Percentiles rank a stretch among this genome's conserved stretches.
These are phyloP conservation scores for Mycena albidolilacea DNA, from an alignment of 768 basidiomycete genomes.

Conservation along the genomic window DNA sequence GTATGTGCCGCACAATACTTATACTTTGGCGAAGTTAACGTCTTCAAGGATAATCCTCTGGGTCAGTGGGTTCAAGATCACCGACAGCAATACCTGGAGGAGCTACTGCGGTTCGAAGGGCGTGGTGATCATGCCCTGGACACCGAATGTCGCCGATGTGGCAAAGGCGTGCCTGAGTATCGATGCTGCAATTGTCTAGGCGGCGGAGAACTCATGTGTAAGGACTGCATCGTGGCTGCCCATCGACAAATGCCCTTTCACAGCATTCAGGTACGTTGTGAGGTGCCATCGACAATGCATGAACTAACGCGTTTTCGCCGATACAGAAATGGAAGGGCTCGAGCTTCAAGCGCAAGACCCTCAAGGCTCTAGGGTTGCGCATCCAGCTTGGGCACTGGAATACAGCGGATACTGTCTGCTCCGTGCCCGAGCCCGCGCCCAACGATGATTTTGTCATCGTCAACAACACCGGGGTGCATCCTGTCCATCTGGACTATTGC, in stretches of 20 bases:
- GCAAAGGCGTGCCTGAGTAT: not conserved
- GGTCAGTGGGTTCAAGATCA: slow-evolving; percentile 18
- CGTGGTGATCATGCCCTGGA: not conserved
- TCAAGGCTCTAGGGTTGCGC: slow-evolving; percentile 33
- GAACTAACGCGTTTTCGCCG: not conserved
- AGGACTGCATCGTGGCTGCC: not conserved
- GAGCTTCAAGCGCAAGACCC: slow-evolving; percentile 13
- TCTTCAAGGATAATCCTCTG: slow-evolving; percentile 26
- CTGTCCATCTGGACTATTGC: slow-evolving; percentile 37
- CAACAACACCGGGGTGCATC: slow-evolving; percentile 30
- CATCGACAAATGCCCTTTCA: slow-evolving; percentile 35
- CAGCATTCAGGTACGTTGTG: slow-evolving; percentile 32
- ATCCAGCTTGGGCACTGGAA: slow-evolving; percentile 39
- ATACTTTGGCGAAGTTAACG: not conserved
- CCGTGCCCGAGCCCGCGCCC: not conserved
- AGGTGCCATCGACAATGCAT: too few species aligned
- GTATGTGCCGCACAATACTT: not conserved
- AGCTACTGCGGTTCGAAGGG: slow-evolving; percentile 39
- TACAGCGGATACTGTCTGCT: not conserved
- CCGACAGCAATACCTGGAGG: slow-evolving; percentile 29
- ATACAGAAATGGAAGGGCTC: slow-evolving; percentile 33
- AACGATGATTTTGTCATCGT: slow-evolving; percentile 34
- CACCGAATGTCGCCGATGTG: not conserved
- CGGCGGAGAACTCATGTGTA: slow-evolving; percentile 18
- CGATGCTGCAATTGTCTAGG: slow-evolving; percentile 35